phyloP scores from a whole-genome alignment of 306 rosid species.

The Sicyos baderoa region DNA sequence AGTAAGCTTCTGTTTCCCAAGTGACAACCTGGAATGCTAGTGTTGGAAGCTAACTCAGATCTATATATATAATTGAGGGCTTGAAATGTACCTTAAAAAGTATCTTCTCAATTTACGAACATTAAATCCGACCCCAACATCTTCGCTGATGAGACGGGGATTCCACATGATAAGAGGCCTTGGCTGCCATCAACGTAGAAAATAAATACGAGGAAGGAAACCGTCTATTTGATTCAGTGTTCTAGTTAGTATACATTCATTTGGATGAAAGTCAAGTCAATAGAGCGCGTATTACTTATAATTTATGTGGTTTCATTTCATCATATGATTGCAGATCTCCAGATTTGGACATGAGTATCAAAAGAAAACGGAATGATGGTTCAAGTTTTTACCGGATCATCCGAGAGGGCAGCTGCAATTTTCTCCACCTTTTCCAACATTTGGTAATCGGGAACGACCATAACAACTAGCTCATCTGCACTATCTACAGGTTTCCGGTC shows the following conservation, averaged over 20 bases:
- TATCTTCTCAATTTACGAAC: conserved; percentile 73
- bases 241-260: not conserved
- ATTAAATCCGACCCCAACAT: conserved; percentile 90
- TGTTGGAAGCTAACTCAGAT: not conserved
- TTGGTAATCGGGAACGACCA: conserved; percentile 94
- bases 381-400: conserved; percentile 58
- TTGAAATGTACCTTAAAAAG: conserved; percentile 57
- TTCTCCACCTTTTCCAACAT: conserved; percentile 83
- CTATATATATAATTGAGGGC: not conserved
- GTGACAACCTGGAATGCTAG: not conserved
- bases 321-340: not conserved
- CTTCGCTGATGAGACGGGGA: conserved; percentile 81
- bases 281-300: not conserved
- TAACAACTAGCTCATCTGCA: conserved; percentile 89
- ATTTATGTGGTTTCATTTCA: conserved; percentile 11
- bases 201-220: conserved; percentile 12
- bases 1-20: not conserved
- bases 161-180: conserved; percentile 98
- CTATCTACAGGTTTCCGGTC: conserved; percentile 71
- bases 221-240: not conserved
- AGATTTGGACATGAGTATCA: not conserved
- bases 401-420: conserved; percentile 71
- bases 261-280: not conserved
- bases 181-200: conserved; percentile 41
- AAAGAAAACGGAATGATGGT: conserved; percentile 11